phyloP scores from a whole-genome alignment of 768 basidiomycete species.

The Rhodocollybia butyracea region DNA sequence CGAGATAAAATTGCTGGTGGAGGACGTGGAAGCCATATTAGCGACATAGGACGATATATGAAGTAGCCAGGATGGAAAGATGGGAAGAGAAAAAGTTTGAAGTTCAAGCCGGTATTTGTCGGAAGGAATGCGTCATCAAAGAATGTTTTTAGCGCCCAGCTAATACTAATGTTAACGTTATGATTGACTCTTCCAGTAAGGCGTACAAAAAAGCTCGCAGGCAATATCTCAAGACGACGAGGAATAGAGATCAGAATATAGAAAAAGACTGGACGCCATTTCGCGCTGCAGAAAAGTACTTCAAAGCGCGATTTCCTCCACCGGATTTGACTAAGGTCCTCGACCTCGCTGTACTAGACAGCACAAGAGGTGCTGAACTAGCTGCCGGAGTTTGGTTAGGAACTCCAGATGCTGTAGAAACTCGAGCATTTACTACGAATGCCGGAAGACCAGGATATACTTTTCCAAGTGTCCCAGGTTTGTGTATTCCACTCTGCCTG shows the following conservation, averaged over 20 bases:
- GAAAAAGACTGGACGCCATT: slow-evolving; percentile 72
- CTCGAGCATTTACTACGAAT: slow-evolving; percentile 17
- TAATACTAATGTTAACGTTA: background rate
- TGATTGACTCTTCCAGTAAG: slow-evolving; percentile 14
- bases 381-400: slow-evolving; percentile 47
- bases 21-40: slow-evolving; percentile 66
- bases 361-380: slow-evolving; percentile 37
- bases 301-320: slow-evolving; percentile 76
- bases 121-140: background rate
- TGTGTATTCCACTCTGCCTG: slow-evolving; percentile 12
- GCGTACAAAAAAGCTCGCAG: slow-evolving; percentile 49
- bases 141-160: background rate
- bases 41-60: slow-evolving; percentile 48
- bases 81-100: background rate
- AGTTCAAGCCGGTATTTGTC: background rate
- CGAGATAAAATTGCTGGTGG: slow-evolving; percentile 41
- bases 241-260: slow-evolving; percentile 40
- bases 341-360: slow-evolving; percentile 56
- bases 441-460: slow-evolving; percentile 34
- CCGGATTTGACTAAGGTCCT: slow-evolving; percentile 69
- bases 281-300: slow-evolving; percentile 74
- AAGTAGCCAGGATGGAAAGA: background rate
- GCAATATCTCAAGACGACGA: slow-evolving; percentile 59
- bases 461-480: slow-evolving; percentile 59
- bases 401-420: slow-evolving; percentile 31